Conservation (phyloP, 1,139 yeast species). For the Tardiomyces digboiensis region DNA sequence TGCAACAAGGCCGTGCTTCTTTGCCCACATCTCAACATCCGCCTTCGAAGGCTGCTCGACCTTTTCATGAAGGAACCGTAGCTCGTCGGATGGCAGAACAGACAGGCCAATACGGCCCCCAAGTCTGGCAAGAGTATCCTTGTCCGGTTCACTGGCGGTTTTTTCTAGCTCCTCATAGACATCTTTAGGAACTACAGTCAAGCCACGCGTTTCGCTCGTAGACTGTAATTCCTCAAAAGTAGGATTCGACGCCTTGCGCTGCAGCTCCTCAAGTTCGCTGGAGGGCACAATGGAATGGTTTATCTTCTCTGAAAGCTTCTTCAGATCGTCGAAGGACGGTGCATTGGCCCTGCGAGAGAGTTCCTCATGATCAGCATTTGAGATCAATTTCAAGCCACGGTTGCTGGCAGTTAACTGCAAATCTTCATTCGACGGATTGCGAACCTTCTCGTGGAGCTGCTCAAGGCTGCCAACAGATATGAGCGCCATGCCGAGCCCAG, state of each 20-base stretch:
- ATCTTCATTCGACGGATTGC: conserved; percentile 4
- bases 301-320: conserved; percentile 7
- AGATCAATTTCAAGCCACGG: conserved; percentile 13
- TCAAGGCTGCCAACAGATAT: not conserved
- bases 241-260: conserved; percentile 6
- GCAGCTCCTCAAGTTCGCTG: conserved; percentile 3
- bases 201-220: conserved; percentile 12
- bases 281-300: conserved; percentile 8
- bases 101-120: conserved; percentile 22
- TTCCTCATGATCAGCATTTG: conserved; percentile 15
- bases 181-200: conserved; percentile 12
- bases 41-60: conserved; percentile 11
- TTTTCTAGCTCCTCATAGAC: conserved; percentile 18
- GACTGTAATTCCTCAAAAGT: conserved; percentile 5
- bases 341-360: conserved; percentile 17
- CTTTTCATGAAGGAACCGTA: conserved; percentile 18
- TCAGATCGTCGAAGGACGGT: conserved; percentile 19
- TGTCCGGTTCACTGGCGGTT: conserved; percentile 18
- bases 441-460: conserved; percentile 1
- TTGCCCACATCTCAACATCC: conserved; percentile 40
- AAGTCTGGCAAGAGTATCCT: conserved; percentile 16
- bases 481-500: not conserved
- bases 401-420: conserved; percentile 5
- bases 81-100: conserved; percentile 15
- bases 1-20: conserved; percentile 37